Evolutionary conservation across 2,329 filamentous ascomycete genomes (phyloP).

Genomic region (Teratosphaeria gauchensis): DNA sequence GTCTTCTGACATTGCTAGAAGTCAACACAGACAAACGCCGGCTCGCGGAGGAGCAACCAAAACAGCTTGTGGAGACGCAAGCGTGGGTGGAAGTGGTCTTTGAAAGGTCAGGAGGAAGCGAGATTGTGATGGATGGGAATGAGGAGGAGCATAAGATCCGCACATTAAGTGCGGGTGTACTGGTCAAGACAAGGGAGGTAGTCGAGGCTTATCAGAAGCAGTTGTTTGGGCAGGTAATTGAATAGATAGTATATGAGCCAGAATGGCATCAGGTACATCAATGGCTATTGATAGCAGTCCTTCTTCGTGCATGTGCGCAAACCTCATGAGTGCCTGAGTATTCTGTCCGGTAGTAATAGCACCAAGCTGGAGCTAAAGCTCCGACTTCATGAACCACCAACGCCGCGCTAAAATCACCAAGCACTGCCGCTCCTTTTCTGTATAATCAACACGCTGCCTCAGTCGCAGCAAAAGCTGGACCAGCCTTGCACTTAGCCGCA

Average conservation of each 20-base stretch:
- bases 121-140: conserved; percentile 46
- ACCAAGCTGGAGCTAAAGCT: not conserved
- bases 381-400: not conserved
- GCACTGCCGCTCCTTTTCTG: not conserved
- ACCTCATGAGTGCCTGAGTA: too few species aligned
- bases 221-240: conserved; percentile 49
- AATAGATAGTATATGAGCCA: not conserved
- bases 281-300: not conserved
- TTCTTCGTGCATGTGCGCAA: too few species aligned
- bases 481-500: too few species aligned
- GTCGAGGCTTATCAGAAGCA: conserved; percentile 71
- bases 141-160: conserved; percentile 71
- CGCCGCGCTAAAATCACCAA: not conserved
- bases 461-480: too few species aligned
- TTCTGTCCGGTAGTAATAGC: not conserved
- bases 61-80: conserved; percentile 72
- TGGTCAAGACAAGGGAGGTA: conserved; percentile 70
- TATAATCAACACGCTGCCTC: too few species aligned
- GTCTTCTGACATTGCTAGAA: conserved; percentile 70
- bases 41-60: conserved; percentile 63
- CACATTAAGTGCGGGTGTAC: conserved; percentile 64
- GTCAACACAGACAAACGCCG: conserved; percentile 59
- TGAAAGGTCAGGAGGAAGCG: conserved; percentile 35
- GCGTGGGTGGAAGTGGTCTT: conserved; percentile 79
- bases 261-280: not conserved